These are phyloP conservation scores for Linanthus parryae DNA, from an alignment of 148 eudicot genomes.

Conservation along the genomic window DNA sequence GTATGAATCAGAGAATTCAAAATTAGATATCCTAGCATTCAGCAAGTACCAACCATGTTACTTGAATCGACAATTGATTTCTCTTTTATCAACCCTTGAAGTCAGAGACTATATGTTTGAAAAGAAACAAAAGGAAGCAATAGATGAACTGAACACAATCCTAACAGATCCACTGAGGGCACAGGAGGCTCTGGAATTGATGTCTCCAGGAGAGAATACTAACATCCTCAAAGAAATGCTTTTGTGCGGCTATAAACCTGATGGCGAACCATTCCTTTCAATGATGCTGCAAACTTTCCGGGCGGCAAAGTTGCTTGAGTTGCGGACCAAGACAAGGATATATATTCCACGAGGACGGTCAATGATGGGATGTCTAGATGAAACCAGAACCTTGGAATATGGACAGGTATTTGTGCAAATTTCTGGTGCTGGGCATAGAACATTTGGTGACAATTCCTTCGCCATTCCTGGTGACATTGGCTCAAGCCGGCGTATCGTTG, in stretches of 20 bases:
- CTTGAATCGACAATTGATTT: constrained; percentile 73
- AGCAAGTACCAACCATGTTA: constrained; percentile 90
- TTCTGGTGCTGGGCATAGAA: constrained; percentile 13
- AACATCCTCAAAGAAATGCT: constrained; percentile 25
- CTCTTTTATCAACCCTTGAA: constrained; percentile 82
- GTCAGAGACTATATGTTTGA: constrained; percentile 57
- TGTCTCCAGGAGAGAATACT: constrained; percentile 33
- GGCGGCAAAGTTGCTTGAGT: constrained; percentile 18
- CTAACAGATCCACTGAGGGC: constrained; percentile 63
- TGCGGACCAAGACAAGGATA: constrained; percentile 22
- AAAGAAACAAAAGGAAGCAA: constrained; percentile 70
- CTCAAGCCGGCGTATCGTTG: constrained; percentile 6
- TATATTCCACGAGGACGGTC: constrained; percentile 18
- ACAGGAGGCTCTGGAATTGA: constrained; percentile 66
- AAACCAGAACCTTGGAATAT: constrained; percentile 23
- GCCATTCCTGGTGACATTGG: background rate
- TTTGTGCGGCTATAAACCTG: constrained; percentile 22
- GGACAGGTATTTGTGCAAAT: constrained; percentile 21
- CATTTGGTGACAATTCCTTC: constrained; percentile 17
- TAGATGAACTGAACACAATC: constrained; percentile 53
- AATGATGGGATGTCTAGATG: constrained; percentile 23
- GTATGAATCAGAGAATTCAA: constrained; percentile 46
- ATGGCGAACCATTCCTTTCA: constrained; percentile 18
- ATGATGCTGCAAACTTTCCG: constrained; percentile 25
- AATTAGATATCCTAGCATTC: constrained; percentile 65